These are phyloP conservation scores for Diplodia corticola DNA, from an alignment of 2,329 filamentous ascomycete genomes.

Conservation along the genomic window DNA sequence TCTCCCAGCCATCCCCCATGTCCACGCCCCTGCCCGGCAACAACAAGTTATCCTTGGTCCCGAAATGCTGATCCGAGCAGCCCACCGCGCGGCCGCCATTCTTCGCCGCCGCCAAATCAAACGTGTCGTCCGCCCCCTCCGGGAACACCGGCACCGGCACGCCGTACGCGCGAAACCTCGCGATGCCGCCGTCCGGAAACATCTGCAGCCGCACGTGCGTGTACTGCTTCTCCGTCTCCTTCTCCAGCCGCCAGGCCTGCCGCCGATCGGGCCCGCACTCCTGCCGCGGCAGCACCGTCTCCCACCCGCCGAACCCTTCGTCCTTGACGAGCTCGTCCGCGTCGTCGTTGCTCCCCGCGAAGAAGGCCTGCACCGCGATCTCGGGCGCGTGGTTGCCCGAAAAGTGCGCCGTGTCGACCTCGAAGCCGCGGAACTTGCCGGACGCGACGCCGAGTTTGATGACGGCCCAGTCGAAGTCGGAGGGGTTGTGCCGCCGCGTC, in stretches of 20 bases:
- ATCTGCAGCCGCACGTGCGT: conserved; percentile 80
- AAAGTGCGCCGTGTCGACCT: conserved; percentile 81
- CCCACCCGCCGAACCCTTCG: conserved; percentile 56
- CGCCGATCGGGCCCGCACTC: conserved; percentile 73
- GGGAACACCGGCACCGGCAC: conserved; percentile 76
- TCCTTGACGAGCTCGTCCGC: conserved; percentile 58
- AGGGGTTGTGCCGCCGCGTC: conserved; percentile 60
- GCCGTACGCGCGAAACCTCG: conserved; percentile 75
- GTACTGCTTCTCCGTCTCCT: conserved; percentile 62
- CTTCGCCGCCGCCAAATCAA: conserved; percentile 75
- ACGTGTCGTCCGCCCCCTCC: conserved; percentile 61
- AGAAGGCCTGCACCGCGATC: conserved; percentile 75
- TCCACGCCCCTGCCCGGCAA: conserved; percentile 76
- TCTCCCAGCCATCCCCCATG: conserved; percentile 91
- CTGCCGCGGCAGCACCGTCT: conserved; percentile 67
- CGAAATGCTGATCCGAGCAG: conserved; percentile 83
- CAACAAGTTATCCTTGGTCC: conserved; percentile 77
- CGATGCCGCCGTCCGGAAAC: conserved; percentile 84
- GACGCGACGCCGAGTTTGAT: conserved; percentile 63
- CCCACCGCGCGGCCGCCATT: conserved; percentile 75
- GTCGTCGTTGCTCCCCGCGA: conserved; percentile 53
- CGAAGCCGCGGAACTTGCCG: conserved; percentile 70
- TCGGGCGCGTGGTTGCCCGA: conserved; percentile 79
- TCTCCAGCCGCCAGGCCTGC: conserved; percentile 69
- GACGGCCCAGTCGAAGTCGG: conserved; percentile 61